A percentile compares a stretch with the other conserved stretches of the same genome.
Evolutionary conservation across 2,329 filamentous ascomycete genomes (phyloP).

Genomic region (Lasiodiplodia citricola): DNA sequence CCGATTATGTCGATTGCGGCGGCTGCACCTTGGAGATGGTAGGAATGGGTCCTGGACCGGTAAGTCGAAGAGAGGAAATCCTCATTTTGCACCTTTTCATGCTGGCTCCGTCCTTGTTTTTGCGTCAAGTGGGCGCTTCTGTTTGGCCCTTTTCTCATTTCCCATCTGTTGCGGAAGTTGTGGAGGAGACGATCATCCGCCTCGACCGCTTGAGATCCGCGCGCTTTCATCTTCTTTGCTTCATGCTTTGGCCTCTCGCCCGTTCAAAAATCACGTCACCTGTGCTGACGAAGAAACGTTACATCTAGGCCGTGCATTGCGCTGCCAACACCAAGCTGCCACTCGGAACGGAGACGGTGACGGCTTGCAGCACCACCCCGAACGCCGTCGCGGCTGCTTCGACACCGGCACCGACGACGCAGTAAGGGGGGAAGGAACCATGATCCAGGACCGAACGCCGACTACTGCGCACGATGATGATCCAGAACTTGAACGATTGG

Average conservation of each 20-base stretch:
- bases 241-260: background rate
- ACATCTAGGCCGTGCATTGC: slow-evolving; percentile 13
- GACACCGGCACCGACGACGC: background rate
- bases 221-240: background rate
- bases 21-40: slow-evolving; percentile 34
- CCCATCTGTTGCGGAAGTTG: slow-evolving; percentile 14
- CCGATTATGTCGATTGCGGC: slow-evolving; percentile 36
- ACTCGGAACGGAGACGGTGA: slow-evolving; percentile 13
- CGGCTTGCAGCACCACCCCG: background rate
- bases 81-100: background rate
- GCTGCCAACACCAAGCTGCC: slow-evolving; percentile 1
- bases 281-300: slow-evolving; percentile 5
- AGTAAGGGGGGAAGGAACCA: background rate
- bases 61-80: slow-evolving; percentile 21
- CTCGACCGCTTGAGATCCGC: background rate
- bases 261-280: background rate
- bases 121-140: too few relatives aligned
- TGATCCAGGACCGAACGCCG: background rate
- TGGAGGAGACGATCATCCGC: background rate
- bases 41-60: slow-evolving; percentile 35
- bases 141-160: background rate
- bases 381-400: background rate
- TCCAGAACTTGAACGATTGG: too few relatives aligned
- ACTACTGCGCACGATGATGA: background rate
- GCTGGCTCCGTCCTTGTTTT: background rate